Base-by-base conservation (phyloP, 495 filamentous ascomycete genomes). In the Xylaria acuta region DNA sequence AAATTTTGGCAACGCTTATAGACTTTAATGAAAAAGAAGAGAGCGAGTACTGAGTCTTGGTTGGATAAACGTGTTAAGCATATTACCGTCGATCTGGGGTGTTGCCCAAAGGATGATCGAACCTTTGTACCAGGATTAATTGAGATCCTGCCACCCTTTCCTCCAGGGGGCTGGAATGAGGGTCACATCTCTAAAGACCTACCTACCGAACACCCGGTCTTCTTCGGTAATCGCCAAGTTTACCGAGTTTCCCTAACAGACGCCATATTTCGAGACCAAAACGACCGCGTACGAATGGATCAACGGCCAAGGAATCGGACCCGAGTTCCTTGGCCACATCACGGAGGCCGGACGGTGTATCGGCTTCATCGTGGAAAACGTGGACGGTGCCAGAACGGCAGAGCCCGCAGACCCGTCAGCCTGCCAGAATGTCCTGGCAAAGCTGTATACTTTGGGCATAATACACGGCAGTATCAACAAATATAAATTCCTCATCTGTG, bases 381-480 rank as follows among this genome's bases (percentile, higher is more conserved):
- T 87, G 1, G 38, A 68, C 12, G 69, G 75, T 64, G 74, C 75
- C 5, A 72, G 80, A 49, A 69, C 79, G 27, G 82, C 83, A 7
- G 74, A 70, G 9, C 58, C 74, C 9, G 53, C 75, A 30, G 85
- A 86, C 69, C 11, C 85, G 2, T 71, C 64, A 6, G 27, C 58
- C 6, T 86, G 84, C 59, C 59, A 72, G 62, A 36, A 71, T 38
- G 69, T 60, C 6, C 56, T 86, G 53, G 25, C 47, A 63, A 77
- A 76, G 69, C 58, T 86, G 59, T 84, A 86, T 75, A 6, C 20
- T 14, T 51, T 84, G 34, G 82, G 83, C 0, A 64, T 85, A 16
- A 77, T 71, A 49, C 84, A 85, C 68, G 82, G 84, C 6, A 83
- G 86, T 73, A 78, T 76, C 40, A 86, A 87, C 76, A 81, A 79